These are phyloP conservation scores for Cladosporium sp. DNA, from an alignment of 2,329 filamentous ascomycete genomes.

Conservation along the genomic window DNA sequence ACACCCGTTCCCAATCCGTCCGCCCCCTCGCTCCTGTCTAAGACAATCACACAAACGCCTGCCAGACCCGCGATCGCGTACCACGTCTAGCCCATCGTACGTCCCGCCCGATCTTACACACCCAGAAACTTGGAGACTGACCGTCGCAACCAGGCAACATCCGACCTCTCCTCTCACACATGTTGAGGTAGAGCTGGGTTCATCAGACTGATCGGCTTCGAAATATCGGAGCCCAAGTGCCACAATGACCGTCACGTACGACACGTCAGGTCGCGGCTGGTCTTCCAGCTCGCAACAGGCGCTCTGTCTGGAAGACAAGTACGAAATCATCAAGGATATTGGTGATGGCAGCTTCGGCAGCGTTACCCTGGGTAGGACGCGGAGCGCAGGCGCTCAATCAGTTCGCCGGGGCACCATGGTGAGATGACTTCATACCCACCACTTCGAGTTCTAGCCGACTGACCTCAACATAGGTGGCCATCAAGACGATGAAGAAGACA, in stretches of 20 bases:
- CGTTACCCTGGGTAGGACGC: constrained; percentile 83
- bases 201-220: constrained; percentile 2
- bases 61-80: background rate
- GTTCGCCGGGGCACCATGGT: constrained; percentile 90
- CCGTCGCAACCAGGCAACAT: constrained; percentile 2
- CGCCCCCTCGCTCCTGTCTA: constrained; percentile 9
- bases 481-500: constrained; percentile 99
- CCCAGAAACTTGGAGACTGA: constrained; percentile 8
- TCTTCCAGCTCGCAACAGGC: constrained; percentile 43
- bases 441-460: background rate
- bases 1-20: constrained; percentile 8
- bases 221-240: constrained; percentile 6
- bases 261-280: constrained; percentile 63
- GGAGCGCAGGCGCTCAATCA: constrained; percentile 80
- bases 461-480: constrained; percentile 65
- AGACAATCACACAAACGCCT: constrained; percentile 10
- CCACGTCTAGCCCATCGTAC: constrained; percentile 2
- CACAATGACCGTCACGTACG: constrained; percentile 67
- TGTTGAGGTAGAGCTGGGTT: constrained; percentile 11
- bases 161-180: background rate
- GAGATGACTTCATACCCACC: constrained; percentile 39
- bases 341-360: constrained; percentile 98
- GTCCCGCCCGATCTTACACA: background rate
- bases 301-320: constrained; percentile 75
- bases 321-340: constrained; percentile 96